Percentiles rank a stretch among this genome's conserved stretches.
Conservation (phyloP, 768 basidiomycete species). For the Termitomyces sp. region DNA sequence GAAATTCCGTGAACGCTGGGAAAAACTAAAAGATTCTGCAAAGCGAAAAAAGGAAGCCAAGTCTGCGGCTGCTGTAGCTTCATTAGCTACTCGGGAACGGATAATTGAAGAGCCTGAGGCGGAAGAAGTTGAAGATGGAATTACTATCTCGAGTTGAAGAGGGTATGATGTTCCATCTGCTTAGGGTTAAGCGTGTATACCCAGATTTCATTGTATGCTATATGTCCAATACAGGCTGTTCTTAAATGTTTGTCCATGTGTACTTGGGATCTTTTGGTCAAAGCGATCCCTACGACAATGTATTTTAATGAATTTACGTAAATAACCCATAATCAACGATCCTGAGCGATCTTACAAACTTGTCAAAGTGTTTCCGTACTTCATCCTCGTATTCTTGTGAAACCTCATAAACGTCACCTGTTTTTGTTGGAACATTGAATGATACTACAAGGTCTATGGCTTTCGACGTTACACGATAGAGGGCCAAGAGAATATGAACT, state of each 20-base stretch:
- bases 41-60: constrained; percentile 81
- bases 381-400: constrained; percentile 27
- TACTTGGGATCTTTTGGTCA: background rate
- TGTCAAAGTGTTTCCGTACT: constrained; percentile 44
- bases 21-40: constrained; percentile 83
- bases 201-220: constrained; percentile 1
- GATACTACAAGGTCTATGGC: constrained; percentile 79
- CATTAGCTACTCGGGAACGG: constrained; percentile 47
- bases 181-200: background rate
- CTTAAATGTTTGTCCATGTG: no score
- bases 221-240: background rate
- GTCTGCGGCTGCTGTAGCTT: constrained; percentile 41
- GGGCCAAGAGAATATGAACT: constrained; percentile 71
- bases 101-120: constrained; percentile 72
- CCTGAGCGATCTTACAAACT: constrained; percentile 50
- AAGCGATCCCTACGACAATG: background rate
- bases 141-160: constrained; percentile 13
- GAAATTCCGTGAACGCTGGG: constrained; percentile 84
- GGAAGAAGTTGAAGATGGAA: constrained; percentile 40
- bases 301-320: constrained; percentile 29
- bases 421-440: constrained; percentile 67
- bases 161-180: background rate
- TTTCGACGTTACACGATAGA: constrained; percentile 72
- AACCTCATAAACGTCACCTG: constrained; percentile 39
- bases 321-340: constrained; percentile 72